Evolutionary conservation across 371 early-diverging fungal species (phyloP), one percentile per base, ranked within the genome.

Genomic region (Mortierella sp.): DNA sequence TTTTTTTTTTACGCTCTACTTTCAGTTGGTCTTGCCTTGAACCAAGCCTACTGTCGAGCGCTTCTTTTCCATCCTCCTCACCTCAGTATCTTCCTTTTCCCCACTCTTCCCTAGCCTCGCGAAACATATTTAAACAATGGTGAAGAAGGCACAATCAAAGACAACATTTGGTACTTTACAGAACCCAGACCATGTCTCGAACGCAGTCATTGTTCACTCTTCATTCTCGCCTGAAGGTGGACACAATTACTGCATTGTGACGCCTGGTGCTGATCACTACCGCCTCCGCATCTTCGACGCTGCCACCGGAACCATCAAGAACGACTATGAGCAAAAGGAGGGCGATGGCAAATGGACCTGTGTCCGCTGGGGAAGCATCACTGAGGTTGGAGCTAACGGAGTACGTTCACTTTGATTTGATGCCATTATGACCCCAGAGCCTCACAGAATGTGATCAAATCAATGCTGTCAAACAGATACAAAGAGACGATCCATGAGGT

Each of bases 281-380:
- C 89, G 92, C 55, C 84, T 94, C 22, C 88, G 92, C 50, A 87
- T 94, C 67, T 93, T 91, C 67, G 92, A 92, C 68, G 89, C 92
- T 21, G 87, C 89, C 65, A 90, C 91, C 6, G 90, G 92, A 50
- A 86, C 87, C 47, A 87, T 92, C 67, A 90, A 88, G 64, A 87
- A 88, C 74, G 91, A 92, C 67, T 92, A 87, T 63, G 86, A 88
- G 59, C 86, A 89, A 52, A 89, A 89, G 43, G 90, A 89, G 38
- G 81, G 75, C 45, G 81, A 81, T 55, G 81, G 81, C 68, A 87
- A 84, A 68, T 90, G 89, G 70, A 91, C 91, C 10, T 86, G 90
- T 63, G 74, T 93, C 63, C 80, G 87, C 47, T 93, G 92, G 93
- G 93, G 92, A 21, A 70, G 84, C 48, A 84, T 89, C 41, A 80